Conservation (phyloP, 2,329 filamentous ascomycete species). For the Penicillium fuscoglaucum region DNA sequence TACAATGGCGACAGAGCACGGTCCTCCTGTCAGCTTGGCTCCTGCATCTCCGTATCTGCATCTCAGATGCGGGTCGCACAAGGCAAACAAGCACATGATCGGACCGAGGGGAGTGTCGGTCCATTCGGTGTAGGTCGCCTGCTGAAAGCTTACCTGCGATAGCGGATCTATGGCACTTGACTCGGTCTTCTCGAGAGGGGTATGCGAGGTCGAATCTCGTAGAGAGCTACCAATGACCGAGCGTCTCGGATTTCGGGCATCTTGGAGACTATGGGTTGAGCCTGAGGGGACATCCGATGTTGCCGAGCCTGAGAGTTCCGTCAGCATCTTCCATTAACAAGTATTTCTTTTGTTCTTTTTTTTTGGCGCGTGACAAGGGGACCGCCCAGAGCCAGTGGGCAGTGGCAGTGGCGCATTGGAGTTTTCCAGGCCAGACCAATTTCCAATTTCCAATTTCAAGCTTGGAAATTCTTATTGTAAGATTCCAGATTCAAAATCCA, state of each 20-base stretch:
- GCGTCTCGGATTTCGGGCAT: slow-evolving; percentile 28
- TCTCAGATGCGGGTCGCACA: background rate
- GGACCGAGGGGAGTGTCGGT: background rate
- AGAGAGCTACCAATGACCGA: slow-evolving; percentile 23
- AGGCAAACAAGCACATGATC: slow-evolving; percentile 6
- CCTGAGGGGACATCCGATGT: slow-evolving; percentile 34
- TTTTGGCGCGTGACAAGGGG: background rate
- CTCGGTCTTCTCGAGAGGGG: slow-evolving; percentile 33
- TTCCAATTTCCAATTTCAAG: background rate
- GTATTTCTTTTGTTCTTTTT: background rate
- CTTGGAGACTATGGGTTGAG: slow-evolving; percentile 31
- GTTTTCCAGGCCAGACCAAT: slow-evolving; percentile 3
- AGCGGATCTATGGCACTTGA: slow-evolving; percentile 63
- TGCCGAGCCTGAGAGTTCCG: slow-evolving; percentile 25
- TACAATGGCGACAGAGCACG: slow-evolving; percentile 28
- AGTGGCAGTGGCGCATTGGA: background rate
- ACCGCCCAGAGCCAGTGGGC: background rate
- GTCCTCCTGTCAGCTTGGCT: slow-evolving; percentile 8
- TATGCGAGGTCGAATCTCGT: slow-evolving; percentile 30
- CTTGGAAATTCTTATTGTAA: background rate
- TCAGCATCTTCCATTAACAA: slow-evolving; percentile 9
- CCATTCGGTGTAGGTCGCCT: background rate
- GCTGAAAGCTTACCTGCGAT: slow-evolving; percentile 57
- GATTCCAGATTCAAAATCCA: background rate
- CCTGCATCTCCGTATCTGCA: slow-evolving; percentile 6